Conservation (phyloP, 2,329 filamentous ascomycete genomes). For the Cladosporium sp. region DNA sequence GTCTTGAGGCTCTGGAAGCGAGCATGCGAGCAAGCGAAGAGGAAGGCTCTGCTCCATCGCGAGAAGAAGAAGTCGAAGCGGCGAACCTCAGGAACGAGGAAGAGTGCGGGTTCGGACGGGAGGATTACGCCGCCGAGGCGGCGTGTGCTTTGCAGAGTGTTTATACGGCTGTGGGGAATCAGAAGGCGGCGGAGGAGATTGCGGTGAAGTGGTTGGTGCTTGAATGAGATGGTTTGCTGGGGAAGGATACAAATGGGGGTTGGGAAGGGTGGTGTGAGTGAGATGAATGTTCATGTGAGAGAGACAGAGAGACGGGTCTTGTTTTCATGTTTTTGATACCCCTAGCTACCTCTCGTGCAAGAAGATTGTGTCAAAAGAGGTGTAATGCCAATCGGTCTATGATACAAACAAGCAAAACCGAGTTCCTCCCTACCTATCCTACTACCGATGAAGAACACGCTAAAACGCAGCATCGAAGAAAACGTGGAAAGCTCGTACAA, state of each 20-base stretch:
- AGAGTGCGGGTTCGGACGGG: slow-evolving; percentile 36
- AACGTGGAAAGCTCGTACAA: too few species aligned
- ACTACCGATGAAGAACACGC: too few species aligned
- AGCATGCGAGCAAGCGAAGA: slow-evolving; percentile 15
- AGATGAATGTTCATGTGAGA: too few species aligned
- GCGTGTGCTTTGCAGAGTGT: slow-evolving; percentile 71
- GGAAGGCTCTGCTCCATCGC: slow-evolving; percentile 1
- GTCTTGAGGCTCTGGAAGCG: slow-evolving; percentile 35
- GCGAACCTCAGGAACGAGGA: slow-evolving; percentile 9
- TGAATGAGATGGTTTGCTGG: slow-evolving; percentile 19
- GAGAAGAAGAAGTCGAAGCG: slow-evolving; percentile 6
- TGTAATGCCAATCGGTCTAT: too few species aligned
- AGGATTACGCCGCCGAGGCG: slow-evolving; percentile 65
- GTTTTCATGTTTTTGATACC: too few species aligned
- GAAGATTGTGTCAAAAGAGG: too few species aligned
- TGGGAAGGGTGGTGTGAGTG: too few species aligned
- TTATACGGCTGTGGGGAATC: slow-evolving; percentile 61
- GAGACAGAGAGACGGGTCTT: too few species aligned
- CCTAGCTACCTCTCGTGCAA: too few species aligned
- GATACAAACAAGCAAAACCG: too few species aligned
- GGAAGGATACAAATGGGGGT: not conserved
- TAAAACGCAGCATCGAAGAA: too few species aligned
- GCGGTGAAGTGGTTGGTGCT: slow-evolving; percentile 55
- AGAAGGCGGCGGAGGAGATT: slow-evolving; percentile 55
- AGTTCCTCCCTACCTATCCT: too few species aligned